Evolutionary conservation across 2,329 filamentous ascomycete species (phyloP), one percentile per base, ranked within the genome.

Genomic region (Didymella pomorum): DNA sequence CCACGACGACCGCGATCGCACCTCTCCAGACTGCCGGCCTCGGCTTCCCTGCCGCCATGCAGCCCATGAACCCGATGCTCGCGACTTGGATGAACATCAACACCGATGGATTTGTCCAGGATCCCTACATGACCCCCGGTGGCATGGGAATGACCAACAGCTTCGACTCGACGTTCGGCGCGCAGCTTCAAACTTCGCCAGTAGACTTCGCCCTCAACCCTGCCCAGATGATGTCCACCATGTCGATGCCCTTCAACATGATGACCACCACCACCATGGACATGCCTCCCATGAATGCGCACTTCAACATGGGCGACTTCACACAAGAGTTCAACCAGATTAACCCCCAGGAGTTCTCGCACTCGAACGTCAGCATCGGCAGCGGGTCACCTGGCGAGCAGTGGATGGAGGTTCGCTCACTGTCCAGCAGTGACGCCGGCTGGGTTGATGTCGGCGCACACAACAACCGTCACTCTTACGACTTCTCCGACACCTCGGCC

Each of bases 351-450:
- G 77, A 85, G 59, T 68, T 69, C 52, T 62, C 67, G 39, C 59
- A 65, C 57, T 62, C 70, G 14, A 66, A 70, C 9, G 72, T 76
- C 18, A 81, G 78, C 62, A 70, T 81, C 10, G 75, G 78, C 11
- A 79, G 77, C 73, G 88, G 86, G 70, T 93, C 91, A 35, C 91
- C 91, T 1, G 91, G 89, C 1, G 89, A 90, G 68, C 91, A 89
- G 28, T 93, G 92, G 76, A 81, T 97, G 45, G 93, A 97, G 77
- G 91, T 96, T 31, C 81, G 94, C 48, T 97, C 94, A 7, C 81
- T 97, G 42, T 92, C 92, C n/a, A 85, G 85, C 64, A 91, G 90
- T 71, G 93, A 96, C 68, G 91, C 93, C 68, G 91, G 92, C 57
- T 98, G 93, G 93, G 87, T 87, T 49, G 86, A 90, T 65, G 88